A percentile compares a stretch with the other conserved stretches of the same genome.
phyloP scores from a whole-genome alignment of 441 rosid species.

The Flueggea neowawraea region DNA sequence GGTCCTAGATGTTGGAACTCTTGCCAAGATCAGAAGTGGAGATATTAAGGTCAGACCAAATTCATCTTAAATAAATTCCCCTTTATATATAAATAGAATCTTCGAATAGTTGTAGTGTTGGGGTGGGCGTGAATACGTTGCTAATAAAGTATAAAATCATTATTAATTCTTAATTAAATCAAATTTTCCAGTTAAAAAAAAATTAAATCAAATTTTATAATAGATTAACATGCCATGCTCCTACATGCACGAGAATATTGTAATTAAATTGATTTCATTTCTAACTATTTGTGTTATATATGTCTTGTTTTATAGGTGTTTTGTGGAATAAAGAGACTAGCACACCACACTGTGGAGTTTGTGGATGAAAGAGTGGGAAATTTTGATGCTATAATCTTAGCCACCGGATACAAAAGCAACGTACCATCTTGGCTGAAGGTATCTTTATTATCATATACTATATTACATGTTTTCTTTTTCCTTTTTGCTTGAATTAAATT shows the following conservation, averaged over 20 bases:
- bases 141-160: too few species aligned
- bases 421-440: slow-evolving; percentile 88
- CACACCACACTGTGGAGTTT: slow-evolving; percentile 49
- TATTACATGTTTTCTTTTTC: background rate
- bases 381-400: slow-evolving; percentile 72
- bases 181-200: too few species aligned
- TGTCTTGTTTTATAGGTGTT: slow-evolving; percentile 34
- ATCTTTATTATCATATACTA: slow-evolving; percentile 5
- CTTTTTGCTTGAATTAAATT: too few species aligned
- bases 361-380: slow-evolving; percentile 51
- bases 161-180: too few species aligned
- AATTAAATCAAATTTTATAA: background rate
- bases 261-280: too few species aligned
- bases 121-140: too few species aligned
- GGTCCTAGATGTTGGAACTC: slow-evolving; percentile 75
- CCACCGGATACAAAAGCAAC: slow-evolving; percentile 88
- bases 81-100: too few species aligned
- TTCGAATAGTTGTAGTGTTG: too few species aligned
- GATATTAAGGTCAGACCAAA: slow-evolving; percentile 47
- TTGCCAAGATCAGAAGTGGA: slow-evolving; percentile 62
- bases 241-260: too few species aligned
- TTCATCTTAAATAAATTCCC: too few species aligned
- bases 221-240: too few species aligned
- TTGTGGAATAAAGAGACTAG: slow-evolving; percentile 50
- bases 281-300: background rate